Base-by-base conservation (phyloP, 2,329 filamentous ascomycete genomes). In the Didymella pinodella region DNA sequence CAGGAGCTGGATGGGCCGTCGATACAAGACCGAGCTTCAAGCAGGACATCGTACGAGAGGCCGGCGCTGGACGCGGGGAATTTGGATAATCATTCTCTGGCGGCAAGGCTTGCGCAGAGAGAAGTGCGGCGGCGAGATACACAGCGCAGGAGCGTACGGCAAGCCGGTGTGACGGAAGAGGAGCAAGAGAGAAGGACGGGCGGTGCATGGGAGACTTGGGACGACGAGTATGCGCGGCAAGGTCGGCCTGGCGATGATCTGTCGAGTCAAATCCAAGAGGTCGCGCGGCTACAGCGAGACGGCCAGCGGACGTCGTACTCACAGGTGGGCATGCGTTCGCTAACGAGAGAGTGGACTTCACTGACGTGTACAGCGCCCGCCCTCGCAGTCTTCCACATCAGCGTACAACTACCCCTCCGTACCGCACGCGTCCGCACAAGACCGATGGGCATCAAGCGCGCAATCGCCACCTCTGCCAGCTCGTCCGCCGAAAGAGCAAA, bases 221-320 rank as follows among this genome's bases (percentile, higher is more conserved):
- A 53, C 48, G 84, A 87, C 59, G 85, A 88, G 62, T 82, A 83
- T 57, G 78, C 79, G 50, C 83, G 86, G 40, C 81, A 87, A 10
- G 77, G 44, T 29, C 58, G 25, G n/a, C 16, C 44, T 26, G 48
- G 45, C 3, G 80, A 85, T 53, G 83, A 86, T 57, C 70, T 87
- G 54, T 83, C 80, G 43, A 75, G 70, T 41, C 80, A 83, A n/a
- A 82, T 86, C 61, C 81, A 84, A 54, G 79, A 83, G 48, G 78
- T 85, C 53, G 75, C 80, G 29, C 72, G 79, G 7, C 58, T 77
- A 32, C 71, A 76, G 48, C 63, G 68, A 50, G 66, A 71, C 36
- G 66, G 69, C 1, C 63, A 72, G 18, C 56, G 64, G 26, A 43
- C 65, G 28, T 64, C 67, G 3, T 66, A 75, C 49, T 68, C 68